Conservation (phyloP, 192 early-diverging fungal genomes). For the Gamsiella multidivaricata region DNA sequence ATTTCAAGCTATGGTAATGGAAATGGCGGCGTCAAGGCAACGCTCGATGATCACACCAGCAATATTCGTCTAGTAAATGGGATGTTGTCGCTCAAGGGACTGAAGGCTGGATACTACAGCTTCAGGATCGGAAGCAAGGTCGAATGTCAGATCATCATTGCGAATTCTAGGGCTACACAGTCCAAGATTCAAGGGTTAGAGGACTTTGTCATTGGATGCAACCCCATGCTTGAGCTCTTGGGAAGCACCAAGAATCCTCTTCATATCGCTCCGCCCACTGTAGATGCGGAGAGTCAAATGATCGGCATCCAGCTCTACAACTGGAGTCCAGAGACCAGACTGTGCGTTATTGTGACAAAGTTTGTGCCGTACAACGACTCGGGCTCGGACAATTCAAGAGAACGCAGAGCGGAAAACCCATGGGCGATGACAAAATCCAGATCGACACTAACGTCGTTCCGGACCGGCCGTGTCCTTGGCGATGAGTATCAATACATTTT, state of each 20-base stretch:
- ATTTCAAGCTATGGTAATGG: background rate
- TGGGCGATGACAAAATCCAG: slow-evolving; percentile 25
- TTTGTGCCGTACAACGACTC: slow-evolving; percentile 19
- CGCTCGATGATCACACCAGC: slow-evolving; percentile 20
- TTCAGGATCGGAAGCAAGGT: slow-evolving; percentile 14
- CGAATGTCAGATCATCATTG: background rate
- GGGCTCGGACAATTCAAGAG: slow-evolving; percentile 10
- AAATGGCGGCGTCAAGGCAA: background rate
- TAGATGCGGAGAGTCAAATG: background rate
- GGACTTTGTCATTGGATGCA: slow-evolving; percentile 26
- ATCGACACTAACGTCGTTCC: slow-evolving; percentile 20
- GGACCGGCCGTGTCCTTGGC: slow-evolving; percentile 54
- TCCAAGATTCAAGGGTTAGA: slow-evolving; percentile 34
- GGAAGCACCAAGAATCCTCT: slow-evolving; percentile 32
- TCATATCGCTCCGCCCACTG: background rate
- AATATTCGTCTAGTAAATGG: slow-evolving; percentile 27
- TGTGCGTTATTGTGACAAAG: slow-evolving; percentile 23
- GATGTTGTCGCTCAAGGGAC: slow-evolving; percentile 15
- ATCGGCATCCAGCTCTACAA: slow-evolving; percentile 40
- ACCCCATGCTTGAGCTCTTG: slow-evolving; percentile 36
- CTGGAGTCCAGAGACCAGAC: slow-evolving; percentile 35
- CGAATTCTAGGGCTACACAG: slow-evolving; percentile 1
- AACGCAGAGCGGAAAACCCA: slow-evolving; percentile 7
- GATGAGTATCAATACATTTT: slow-evolving; percentile 67
- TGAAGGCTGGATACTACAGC: slow-evolving; percentile 38